Conservation (phyloP, 331 rosid species). For the Arachis monticola region DNA sequence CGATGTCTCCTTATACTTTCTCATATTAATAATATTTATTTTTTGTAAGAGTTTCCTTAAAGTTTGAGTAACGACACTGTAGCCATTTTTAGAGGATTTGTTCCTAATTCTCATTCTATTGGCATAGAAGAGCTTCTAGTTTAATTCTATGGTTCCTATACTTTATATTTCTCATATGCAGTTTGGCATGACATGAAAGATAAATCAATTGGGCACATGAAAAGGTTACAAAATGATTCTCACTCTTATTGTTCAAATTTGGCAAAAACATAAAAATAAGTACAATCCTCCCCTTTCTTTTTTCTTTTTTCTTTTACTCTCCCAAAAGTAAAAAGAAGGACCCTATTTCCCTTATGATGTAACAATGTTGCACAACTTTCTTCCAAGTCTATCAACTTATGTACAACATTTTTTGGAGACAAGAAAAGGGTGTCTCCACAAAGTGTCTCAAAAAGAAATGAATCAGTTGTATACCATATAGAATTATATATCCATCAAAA, state of each 20-base stretch:
- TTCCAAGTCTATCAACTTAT: slow-evolving; percentile 51
- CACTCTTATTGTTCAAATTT: slow-evolving; percentile 54
- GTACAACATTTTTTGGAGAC: slow-evolving; percentile 60
- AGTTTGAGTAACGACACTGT: no score
- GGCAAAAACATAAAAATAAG: slow-evolving; percentile 28
- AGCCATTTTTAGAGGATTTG: no score
- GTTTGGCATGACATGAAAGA: slow-evolving; percentile 19
- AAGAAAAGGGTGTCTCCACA: slow-evolving; percentile 51
- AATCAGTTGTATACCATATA: slow-evolving; percentile 38
- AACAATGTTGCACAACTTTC: slow-evolving; percentile 26
- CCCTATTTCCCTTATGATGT: slow-evolving; percentile 23
- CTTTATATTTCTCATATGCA: background rate
- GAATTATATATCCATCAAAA: slow-evolving; percentile 44
- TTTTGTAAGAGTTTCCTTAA: no score
- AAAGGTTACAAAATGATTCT: slow-evolving; percentile 41
- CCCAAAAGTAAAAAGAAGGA: slow-evolving; percentile 33
- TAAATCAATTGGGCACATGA: slow-evolving; percentile 23
- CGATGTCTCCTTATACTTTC: no score
- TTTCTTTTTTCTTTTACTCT: slow-evolving; percentile 12
- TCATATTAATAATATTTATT: no score
- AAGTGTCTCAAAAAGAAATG: slow-evolving; percentile 42
- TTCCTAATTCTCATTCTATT: no score
- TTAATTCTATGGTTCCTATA: no score
- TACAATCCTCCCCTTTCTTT: slow-evolving; percentile 37
- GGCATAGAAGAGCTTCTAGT: no score